Conservation (phyloP, 31 red algal species). For the Pterothamnion heteromorphum region DNA sequence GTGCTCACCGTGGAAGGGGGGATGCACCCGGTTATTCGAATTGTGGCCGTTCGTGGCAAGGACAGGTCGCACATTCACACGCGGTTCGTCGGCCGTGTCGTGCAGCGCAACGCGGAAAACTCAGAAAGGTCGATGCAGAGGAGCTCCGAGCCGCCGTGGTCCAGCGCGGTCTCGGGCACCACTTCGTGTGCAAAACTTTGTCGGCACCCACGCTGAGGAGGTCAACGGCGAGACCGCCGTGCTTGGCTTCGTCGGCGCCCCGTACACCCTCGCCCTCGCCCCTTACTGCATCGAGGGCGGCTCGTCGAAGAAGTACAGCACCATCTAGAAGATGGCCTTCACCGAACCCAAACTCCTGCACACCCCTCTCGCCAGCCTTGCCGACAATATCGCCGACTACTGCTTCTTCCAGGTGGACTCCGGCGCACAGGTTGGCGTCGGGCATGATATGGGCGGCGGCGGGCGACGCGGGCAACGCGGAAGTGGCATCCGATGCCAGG, state of each 20-base stretch:
- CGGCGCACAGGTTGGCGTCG: slow-evolving; percentile 77
- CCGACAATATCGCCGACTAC: slow-evolving; percentile 85
- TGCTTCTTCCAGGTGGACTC: slow-evolving; percentile 79
- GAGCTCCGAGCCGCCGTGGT: too few relatives aligned
- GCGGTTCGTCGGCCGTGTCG: too few relatives aligned
- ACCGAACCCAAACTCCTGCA: slow-evolving; percentile 75
- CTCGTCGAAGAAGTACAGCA: slow-evolving; percentile 70
- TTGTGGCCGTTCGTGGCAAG: too few relatives aligned
- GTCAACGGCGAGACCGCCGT: slow-evolving; percentile 64
- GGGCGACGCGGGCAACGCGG: too few relatives aligned
- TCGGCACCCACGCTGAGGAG: slow-evolving; percentile 62
- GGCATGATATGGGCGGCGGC: too few relatives aligned
- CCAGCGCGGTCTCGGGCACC: too few relatives aligned
- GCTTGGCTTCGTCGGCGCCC: slow-evolving; percentile 86
- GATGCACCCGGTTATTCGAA: too few relatives aligned
- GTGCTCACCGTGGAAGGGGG: too few relatives aligned
- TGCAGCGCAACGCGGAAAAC: too few relatives aligned
- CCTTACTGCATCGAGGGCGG: slow-evolving; percentile 91
- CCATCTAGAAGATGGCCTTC: slow-evolving; percentile 88
- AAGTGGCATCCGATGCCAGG: too few relatives aligned
- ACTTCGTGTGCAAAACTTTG: slow-evolving; percentile 84
- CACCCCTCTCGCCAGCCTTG: slow-evolving; percentile 69
- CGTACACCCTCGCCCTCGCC: slow-evolving; percentile 81
- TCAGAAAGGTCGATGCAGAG: too few relatives aligned
- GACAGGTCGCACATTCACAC: too few relatives aligned